These are phyloP conservation scores for Moesziomyces sp. DNA, from an alignment of 1,284 basidiomycete genomes.

Conservation along the genomic window DNA sequence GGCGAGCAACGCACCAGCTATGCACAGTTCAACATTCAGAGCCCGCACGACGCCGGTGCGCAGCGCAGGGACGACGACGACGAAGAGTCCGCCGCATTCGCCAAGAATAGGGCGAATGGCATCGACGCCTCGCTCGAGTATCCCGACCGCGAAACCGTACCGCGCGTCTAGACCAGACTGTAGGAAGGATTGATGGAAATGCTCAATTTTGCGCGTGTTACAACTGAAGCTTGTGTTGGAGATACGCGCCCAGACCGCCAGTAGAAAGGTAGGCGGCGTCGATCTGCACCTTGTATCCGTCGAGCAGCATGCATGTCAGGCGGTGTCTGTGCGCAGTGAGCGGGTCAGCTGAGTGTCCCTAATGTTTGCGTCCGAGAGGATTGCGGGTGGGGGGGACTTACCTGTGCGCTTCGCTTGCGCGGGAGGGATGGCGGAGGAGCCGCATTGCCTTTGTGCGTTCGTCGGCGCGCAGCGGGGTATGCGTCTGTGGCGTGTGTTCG, in stretches of 20 bases:
- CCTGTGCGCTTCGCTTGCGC: not conserved
- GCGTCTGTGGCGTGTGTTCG: not conserved
- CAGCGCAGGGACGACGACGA: conserved; percentile 1
- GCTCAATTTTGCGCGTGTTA: not conserved
- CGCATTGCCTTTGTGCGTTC: conserved; percentile 41
- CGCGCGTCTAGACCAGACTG: conserved; percentile 13
- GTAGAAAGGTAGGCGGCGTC: conserved; percentile 34
- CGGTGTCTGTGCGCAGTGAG: conserved; percentile 5
- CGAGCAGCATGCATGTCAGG: conserved; percentile 40
- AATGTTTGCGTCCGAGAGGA: too few relatives aligned
- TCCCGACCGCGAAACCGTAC: conserved; percentile 37
- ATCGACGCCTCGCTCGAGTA: conserved; percentile 19
- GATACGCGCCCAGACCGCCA: conserved; percentile 15
- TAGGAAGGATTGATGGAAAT: conserved; percentile 1
- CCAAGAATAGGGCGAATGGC: conserved; percentile 5
- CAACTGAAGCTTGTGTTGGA: conserved; percentile 12
- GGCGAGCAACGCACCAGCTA: not conserved
- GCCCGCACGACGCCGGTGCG: not conserved
- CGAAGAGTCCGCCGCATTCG: conserved; percentile 4
- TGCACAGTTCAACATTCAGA: conserved; percentile 8
- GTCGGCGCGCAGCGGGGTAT: conserved; percentile 7
- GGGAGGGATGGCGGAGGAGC: conserved; percentile 9
- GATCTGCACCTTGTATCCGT: conserved; percentile 54
- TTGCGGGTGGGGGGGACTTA: too few relatives aligned
- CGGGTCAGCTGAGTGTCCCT: too few relatives aligned